Conservation (phyloP, 257 asterid genomes). For the Avicennia marina region DNA sequence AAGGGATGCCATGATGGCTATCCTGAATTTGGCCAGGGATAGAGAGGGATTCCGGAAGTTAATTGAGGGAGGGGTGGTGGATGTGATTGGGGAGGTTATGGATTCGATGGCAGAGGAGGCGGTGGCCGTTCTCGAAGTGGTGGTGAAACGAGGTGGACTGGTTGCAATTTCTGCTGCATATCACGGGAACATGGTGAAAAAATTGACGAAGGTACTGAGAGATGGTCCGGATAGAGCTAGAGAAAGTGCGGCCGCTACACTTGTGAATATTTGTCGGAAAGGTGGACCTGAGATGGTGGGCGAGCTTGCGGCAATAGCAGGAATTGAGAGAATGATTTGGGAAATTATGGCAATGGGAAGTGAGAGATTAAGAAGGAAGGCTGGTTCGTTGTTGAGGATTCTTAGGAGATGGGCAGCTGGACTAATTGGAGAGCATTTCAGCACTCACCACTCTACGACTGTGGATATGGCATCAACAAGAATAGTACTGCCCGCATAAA, state of each 20-base stretch:
- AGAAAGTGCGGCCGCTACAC: constrained; percentile 71
- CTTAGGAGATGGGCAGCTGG: constrained; percentile 91
- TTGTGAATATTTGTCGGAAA: constrained; percentile 67
- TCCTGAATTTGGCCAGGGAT: constrained; percentile 69
- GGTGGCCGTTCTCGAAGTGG: constrained; percentile 63
- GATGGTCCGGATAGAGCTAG: constrained; percentile 66
- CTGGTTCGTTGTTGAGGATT: constrained; percentile 68
- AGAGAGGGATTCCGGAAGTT: constrained; percentile 64
- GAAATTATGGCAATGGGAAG: constrained; percentile 80
- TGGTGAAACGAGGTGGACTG: constrained; percentile 77
- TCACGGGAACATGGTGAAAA: constrained; percentile 36
- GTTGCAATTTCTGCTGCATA: constrained; percentile 53
- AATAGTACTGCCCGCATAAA: constrained; percentile 47
- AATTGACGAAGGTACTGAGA: constrained; percentile 40
- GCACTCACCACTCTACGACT: constrained; percentile 26
- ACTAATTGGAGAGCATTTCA: constrained; percentile 40
- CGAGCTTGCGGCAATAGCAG: constrained; percentile 53
- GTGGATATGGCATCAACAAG: constrained; percentile 51
- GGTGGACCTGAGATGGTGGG: constrained; percentile 83
- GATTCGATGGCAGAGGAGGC: constrained; percentile 68
- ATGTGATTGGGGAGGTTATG: constrained; percentile 48
- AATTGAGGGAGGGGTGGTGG: constrained; percentile 74
- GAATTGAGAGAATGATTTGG: constrained; percentile 77
- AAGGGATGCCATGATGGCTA: constrained; percentile 79
- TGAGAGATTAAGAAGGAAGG: constrained; percentile 71